A percentile compares a stretch with the other conserved stretches of the same genome.
Evolutionary conservation across 2,329 filamentous ascomycete genomes (phyloP).

Genomic region (Sarocladium brachiariae): DNA sequence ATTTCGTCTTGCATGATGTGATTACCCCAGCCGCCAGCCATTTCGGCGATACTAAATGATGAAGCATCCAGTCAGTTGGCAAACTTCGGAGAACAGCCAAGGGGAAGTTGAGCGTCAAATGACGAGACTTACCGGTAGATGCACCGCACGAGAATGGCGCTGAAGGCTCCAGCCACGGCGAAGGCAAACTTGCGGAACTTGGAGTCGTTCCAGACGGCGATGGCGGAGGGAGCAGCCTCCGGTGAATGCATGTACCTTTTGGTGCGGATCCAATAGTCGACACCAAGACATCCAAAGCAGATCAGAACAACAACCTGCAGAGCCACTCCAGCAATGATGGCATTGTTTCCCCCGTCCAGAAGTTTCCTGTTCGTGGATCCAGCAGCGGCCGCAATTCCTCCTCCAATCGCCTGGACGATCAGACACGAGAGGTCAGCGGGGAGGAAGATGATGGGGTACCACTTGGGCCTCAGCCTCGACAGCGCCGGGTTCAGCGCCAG

Average conservation of each 20-base stretch:
- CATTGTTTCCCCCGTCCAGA: slow-evolving; percentile 38
- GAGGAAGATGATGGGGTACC: slow-evolving; percentile 52
- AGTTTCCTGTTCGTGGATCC: slow-evolving; percentile 30
- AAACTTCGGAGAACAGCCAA: neutral
- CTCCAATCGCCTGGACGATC: slow-evolving; percentile 52
- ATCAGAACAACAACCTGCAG: slow-evolving; percentile 46
- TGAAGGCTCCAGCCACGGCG: slow-evolving; percentile 38
- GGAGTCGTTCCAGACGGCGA: slow-evolving; percentile 34
- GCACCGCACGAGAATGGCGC: slow-evolving; percentile 41
- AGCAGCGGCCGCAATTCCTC: slow-evolving; percentile 46
- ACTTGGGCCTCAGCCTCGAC: slow-evolving; percentile 43
- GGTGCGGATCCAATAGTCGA: slow-evolving; percentile 40
- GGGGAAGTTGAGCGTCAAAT: slow-evolving; percentile 15
- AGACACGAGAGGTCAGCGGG: slow-evolving; percentile 52
- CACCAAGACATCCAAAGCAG: slow-evolving; percentile 35
- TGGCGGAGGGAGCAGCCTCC: slow-evolving; percentile 22
- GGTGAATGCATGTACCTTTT: slow-evolving; percentile 28
- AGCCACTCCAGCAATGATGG: slow-evolving; percentile 47
- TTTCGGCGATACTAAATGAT: slow-evolving; percentile 47
- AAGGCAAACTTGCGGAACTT: slow-evolving; percentile 37
- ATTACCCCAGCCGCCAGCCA: slow-evolving; percentile 59
- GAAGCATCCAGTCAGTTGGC: neutral
- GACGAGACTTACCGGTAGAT: slow-evolving; percentile 40
- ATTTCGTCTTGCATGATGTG: slow-evolving; percentile 55
- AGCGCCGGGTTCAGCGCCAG: slow-evolving; percentile 40